phyloP scores from a whole-genome alignment of 1,139 yeast species.

The Candida gigantensis region DNA sequence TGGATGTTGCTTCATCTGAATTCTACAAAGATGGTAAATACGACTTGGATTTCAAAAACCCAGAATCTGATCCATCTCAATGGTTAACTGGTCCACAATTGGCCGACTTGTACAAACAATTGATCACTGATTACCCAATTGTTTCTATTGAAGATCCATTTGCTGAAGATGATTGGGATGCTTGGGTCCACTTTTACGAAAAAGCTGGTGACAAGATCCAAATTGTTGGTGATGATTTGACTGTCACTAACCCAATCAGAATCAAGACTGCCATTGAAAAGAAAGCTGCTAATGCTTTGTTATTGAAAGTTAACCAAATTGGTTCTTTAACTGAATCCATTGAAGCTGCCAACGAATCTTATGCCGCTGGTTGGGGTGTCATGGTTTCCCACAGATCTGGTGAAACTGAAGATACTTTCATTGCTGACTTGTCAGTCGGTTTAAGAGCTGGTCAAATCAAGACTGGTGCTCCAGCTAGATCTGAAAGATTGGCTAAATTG shows the following conservation, averaged over 20 bases:
- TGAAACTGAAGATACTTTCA: slow-evolving; percentile 97
- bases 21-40: slow-evolving; percentile 94
- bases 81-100: slow-evolving; percentile 87
- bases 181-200: slow-evolving; percentile 85
- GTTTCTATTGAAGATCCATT: slow-evolving; percentile 97
- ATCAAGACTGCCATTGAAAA: slow-evolving; percentile 91
- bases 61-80: slow-evolving; percentile 82
- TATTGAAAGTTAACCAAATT: slow-evolving; percentile 94
- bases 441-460: slow-evolving; percentile 96
- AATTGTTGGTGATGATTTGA: slow-evolving; percentile 95
- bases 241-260: slow-evolving; percentile 95
- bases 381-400: slow-evolving; percentile 99
- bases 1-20: slow-evolving; percentile 96
- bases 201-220: slow-evolving; percentile 71
- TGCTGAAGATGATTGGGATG: slow-evolving; percentile 98
- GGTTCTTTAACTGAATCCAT: slow-evolving; percentile 91
- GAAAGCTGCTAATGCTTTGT: slow-evolving; percentile 90
- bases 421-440: slow-evolving; percentile 96
- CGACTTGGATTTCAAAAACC: slow-evolving; percentile 97
- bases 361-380: slow-evolving; percentile 94
- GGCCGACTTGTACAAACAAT: slow-evolving; percentile 76
- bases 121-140: slow-evolving; percentile 89
- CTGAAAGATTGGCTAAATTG: slow-evolving; percentile 97
- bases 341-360: slow-evolving; percentile 89
- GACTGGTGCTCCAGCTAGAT: slow-evolving; percentile 99